phyloP scores from a whole-genome alignment of 2,329 filamentous ascomycete genomes.

The Teratosphaeria gauchensis region DNA sequence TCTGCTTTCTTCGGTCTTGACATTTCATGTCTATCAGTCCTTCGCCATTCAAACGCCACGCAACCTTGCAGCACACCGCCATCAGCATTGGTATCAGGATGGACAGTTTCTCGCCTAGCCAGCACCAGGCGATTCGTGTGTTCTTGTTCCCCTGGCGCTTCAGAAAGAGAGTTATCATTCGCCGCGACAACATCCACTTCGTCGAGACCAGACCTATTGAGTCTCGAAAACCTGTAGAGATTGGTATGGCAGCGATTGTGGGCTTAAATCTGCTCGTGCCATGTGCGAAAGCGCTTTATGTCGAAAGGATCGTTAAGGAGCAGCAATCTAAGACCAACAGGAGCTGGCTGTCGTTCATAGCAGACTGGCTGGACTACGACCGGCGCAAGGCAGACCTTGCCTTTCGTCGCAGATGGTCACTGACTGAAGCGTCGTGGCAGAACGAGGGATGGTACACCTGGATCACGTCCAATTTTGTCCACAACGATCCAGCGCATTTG shows the following conservation, averaged over 20 bases:
- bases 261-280: not conserved
- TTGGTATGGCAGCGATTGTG: not conserved
- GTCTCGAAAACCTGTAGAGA: not conserved
- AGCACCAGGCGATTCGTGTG: not conserved
- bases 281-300: not conserved
- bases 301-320: not conserved
- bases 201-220: not conserved
- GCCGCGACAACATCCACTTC: not conserved
- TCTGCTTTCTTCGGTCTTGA: not conserved
- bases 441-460: not conserved
- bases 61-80: not conserved
- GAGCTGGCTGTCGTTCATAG: no score
- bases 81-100: not conserved
- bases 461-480: not conserved
- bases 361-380: not conserved
- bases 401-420: not conserved
- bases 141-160: not conserved
- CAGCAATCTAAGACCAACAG: not conserved
- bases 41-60: not conserved
- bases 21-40: not conserved
- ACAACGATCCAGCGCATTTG: not conserved
- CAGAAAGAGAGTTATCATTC: not conserved
- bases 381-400: not conserved
- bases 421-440: not conserved
- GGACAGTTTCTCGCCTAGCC: not conserved